These are phyloP conservation scores for Vitrella brassicaformis DNA, from an alignment of 73 alveolate genomes.

Conservation along the genomic window DNA sequence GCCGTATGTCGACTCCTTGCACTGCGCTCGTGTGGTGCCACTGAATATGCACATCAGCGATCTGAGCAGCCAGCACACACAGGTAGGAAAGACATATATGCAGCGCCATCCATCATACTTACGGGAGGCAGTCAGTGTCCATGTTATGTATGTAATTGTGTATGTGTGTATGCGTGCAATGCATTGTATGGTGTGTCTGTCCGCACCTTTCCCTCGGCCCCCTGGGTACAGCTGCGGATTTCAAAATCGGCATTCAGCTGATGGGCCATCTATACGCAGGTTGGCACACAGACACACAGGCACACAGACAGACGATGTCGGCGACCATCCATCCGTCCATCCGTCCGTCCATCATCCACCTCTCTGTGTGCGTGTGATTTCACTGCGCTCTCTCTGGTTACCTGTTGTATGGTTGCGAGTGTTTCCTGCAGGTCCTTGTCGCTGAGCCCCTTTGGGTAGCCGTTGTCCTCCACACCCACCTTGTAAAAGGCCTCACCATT, in stretches of 20 bases:
- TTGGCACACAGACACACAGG: background rate
- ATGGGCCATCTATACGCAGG: background rate
- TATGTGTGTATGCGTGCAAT: too few species aligned
- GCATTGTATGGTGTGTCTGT: too few species aligned
- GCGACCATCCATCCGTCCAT: background rate
- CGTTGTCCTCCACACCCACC: conserved; percentile 91
- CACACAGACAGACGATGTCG: background rate
- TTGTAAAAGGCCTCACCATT: conserved; percentile 76
- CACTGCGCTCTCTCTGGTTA: conserved; percentile 62
- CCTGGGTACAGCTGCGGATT: too few species aligned
- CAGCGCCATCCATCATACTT: background rate
- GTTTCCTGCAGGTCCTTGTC: conserved; percentile 75
- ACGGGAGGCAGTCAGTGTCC: background rate
- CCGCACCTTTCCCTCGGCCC: too few species aligned
- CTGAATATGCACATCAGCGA: conserved; percentile 74
- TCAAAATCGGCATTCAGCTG: background rate
- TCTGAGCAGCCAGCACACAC: conserved; percentile 44
- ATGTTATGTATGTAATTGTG: background rate
- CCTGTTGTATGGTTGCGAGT: conserved; percentile 50
- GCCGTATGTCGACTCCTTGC: conserved; percentile 59
- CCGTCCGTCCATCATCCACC: too few species aligned
- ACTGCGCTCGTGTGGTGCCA: conserved; percentile 57
- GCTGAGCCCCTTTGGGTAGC: conserved; percentile 78
- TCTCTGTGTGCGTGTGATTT: conserved; percentile 56
- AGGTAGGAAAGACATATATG: background rate